These are phyloP conservation scores for Suillus occidentalis DNA, from an alignment of 768 basidiomycete species.

Conservation along the genomic window DNA sequence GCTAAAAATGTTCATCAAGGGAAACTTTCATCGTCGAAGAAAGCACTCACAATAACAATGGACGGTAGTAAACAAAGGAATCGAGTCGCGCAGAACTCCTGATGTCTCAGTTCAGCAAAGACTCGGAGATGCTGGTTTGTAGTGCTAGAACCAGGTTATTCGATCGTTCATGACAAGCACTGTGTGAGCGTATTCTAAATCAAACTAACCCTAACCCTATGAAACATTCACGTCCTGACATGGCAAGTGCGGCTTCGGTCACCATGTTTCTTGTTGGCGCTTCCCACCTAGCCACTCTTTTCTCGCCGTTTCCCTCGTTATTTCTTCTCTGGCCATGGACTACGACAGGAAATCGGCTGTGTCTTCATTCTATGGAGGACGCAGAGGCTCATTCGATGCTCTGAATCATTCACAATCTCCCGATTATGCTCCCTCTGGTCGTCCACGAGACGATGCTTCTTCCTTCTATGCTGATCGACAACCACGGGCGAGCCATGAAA, in stretches of 20 bases:
- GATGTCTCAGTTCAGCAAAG: neutral
- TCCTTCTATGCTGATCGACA: slow-evolving; percentile 56
- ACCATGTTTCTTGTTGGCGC: neutral
- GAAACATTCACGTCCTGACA: neutral
- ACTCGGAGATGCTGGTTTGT: neutral
- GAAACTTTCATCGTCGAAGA: neutral
- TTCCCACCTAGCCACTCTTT: slow-evolving; percentile 17
- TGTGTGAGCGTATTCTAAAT: neutral
- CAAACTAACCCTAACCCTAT: slow-evolving; percentile 28
- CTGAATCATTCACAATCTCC: slow-evolving; percentile 47
- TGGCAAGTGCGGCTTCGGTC: neutral
- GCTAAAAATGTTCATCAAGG: neutral
- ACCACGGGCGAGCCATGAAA: slow-evolving; percentile 46
- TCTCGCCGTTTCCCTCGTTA: slow-evolving; percentile 5
- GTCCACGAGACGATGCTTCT: slow-evolving; percentile 64
- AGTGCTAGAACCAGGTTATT: neutral
- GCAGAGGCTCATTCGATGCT: slow-evolving; percentile 59
- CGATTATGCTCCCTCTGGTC: slow-evolving; percentile 29
- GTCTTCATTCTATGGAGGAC: slow-evolving; percentile 74
- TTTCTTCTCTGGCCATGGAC: slow-evolving; percentile 49
- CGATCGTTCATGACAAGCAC: neutral
- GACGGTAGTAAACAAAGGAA: neutral
- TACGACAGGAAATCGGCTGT: slow-evolving; percentile 76
- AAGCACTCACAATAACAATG: neutral
- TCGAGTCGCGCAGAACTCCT: neutral